Conservation (phyloP, 2,329 filamentous ascomycete genomes). For the Penicillium frequentans region DNA sequence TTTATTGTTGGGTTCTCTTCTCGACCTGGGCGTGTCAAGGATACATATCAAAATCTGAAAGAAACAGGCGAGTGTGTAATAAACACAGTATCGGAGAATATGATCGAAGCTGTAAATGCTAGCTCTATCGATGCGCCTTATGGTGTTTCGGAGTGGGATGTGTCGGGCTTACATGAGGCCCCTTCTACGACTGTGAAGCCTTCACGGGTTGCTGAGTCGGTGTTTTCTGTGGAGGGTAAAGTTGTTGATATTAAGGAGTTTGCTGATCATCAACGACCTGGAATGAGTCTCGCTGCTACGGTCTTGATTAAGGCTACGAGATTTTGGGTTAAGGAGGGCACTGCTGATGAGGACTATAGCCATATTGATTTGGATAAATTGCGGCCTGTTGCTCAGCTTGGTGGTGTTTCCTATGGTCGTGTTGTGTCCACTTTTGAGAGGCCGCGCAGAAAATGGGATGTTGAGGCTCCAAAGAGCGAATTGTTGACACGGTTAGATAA, state of each 20-base stretch:
- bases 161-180: constrained; percentile 73
- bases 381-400: constrained; percentile 72
- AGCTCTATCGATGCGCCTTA: constrained; percentile 73
- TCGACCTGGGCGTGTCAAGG: constrained; percentile 63
- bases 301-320: constrained; percentile 75
- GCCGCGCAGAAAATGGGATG: constrained; percentile 44
- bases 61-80: constrained; percentile 74
- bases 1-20: constrained; percentile 67
- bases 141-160: constrained; percentile 73
- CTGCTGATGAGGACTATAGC: constrained; percentile 71
- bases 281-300: constrained; percentile 70
- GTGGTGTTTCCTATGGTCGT: constrained; percentile 79
- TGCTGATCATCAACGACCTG: constrained; percentile 65
- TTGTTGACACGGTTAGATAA: constrained; percentile 15
- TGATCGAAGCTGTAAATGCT: constrained; percentile 81
- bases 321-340: constrained; percentile 86
- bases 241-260: constrained; percentile 73
- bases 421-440: constrained; percentile 68
- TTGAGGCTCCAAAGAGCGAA: constrained; percentile 20
- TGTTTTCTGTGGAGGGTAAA: constrained; percentile 78
- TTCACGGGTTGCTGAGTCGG: constrained; percentile 74
- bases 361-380: constrained; percentile 75
- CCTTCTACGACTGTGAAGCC: constrained; percentile 64
- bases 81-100: constrained; percentile 82
- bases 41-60: constrained; percentile 70